Evolutionary conservation across 2,329 filamentous ascomycete genomes (phyloP).

Genomic region (Truncatella angustata): DNA sequence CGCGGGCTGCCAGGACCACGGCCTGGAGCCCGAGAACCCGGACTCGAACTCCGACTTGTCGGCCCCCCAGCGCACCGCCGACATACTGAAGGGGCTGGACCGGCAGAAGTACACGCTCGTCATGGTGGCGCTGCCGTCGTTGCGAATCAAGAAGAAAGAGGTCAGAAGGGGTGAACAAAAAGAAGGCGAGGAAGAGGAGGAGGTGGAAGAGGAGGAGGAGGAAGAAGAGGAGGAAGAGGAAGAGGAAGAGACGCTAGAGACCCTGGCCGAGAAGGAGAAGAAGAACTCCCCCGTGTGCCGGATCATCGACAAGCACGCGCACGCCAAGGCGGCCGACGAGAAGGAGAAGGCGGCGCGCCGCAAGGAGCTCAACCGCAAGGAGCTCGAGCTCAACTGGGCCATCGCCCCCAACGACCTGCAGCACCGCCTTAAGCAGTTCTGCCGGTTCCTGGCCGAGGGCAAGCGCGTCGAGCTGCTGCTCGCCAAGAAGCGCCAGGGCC

Average conservation of each 20-base stretch:
- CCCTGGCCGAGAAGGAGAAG: conserved; percentile 19
- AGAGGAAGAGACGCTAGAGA: conserved; percentile 34
- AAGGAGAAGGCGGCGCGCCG: conserved; percentile 40
- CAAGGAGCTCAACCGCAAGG: conserved; percentile 58
- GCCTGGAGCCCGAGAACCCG: neutral
- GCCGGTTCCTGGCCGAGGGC: conserved; percentile 70
- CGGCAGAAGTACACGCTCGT: conserved; percentile 18
- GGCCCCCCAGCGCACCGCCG: conserved; percentile 18
- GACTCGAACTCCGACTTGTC: conserved; percentile 12
- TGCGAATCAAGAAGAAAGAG: neutral
- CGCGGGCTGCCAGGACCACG: conserved; percentile 3
- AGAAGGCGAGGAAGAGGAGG: conserved; percentile 5
- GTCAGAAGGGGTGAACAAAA: too few species aligned
- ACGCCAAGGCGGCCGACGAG: conserved; percentile 33
- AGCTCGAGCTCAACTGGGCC: conserved; percentile 87
- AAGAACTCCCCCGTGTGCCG: conserved; percentile 55
- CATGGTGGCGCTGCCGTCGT: conserved; percentile 27
- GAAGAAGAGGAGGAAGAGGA: conserved; percentile 4
- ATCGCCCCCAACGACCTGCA: conserved; percentile 73
- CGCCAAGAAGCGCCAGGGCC: conserved; percentile 63
- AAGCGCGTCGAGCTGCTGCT: conserved; percentile 72
- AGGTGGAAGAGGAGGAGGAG: too few species aligned
- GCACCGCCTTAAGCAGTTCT: conserved; percentile 67
- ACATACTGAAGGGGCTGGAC: conserved; percentile 19
- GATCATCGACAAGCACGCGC: conserved; percentile 58